Evolutionary conservation across 345 rosid genomes (phyloP).

Genomic region (Reutealis trisperma): DNA sequence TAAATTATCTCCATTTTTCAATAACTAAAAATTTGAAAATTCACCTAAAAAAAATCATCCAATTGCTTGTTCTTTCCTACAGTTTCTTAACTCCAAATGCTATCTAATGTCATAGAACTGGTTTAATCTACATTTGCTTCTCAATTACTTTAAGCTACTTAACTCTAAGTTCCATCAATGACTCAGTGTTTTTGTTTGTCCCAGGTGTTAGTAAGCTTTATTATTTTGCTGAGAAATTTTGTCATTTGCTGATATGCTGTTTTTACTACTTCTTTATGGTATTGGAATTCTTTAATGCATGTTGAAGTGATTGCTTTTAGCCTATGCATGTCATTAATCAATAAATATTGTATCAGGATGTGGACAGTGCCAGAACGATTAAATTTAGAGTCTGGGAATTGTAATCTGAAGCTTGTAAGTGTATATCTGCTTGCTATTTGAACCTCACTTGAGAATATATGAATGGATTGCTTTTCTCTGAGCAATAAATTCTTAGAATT

Average conservation of each 20-base stretch:
- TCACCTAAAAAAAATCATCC: background rate
- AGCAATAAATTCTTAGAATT: background rate
- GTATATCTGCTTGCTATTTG: background rate
- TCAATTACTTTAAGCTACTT: background rate
- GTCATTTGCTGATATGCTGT: background rate
- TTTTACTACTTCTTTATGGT: background rate
- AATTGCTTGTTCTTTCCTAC: background rate
- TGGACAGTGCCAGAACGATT: constrained; percentile 40
- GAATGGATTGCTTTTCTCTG: background rate
- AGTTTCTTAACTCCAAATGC: background rate
- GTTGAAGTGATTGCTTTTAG: background rate
- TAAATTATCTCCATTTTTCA: background rate
- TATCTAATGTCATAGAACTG: background rate
- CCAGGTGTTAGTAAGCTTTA: constrained; percentile 2
- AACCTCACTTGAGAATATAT: background rate
- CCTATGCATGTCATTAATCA: constrained; percentile 10
- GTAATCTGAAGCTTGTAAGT: constrained; percentile 48
- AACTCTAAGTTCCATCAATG: background rate
- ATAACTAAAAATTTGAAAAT: background rate
- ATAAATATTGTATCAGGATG: constrained; percentile 35
- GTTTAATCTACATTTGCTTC: background rate
- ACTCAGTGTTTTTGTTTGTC: background rate
- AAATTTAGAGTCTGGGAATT: constrained; percentile 21
- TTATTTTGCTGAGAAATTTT: background rate
- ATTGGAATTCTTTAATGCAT: background rate